phyloP scores from a whole-genome alignment of 1,284 basidiomycete species.

The Tilletia walkeri region DNA sequence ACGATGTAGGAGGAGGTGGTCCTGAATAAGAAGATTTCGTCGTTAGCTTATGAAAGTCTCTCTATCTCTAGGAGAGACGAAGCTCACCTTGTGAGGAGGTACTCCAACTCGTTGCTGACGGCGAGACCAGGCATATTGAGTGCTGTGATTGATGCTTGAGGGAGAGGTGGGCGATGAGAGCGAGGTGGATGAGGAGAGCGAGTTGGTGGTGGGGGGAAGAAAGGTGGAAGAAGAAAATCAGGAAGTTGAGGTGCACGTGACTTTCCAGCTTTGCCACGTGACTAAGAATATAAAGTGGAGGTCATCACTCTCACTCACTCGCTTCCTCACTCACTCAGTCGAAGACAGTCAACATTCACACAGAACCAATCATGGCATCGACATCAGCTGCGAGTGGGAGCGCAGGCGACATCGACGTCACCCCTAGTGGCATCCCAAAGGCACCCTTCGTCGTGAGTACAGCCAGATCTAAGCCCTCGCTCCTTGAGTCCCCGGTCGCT shows the following conservation, averaged over 20 bases:
- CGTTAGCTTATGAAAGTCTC: too few species aligned
- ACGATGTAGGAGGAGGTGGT: slow-evolving; percentile 51
- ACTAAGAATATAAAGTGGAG: background rate
- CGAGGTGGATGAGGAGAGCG: background rate
- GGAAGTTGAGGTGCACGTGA: too few species aligned
- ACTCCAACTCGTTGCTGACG: slow-evolving; percentile 49
- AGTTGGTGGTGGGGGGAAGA: background rate
- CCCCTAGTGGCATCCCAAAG: slow-evolving; percentile 80
- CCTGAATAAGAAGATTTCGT: slow-evolving; percentile 21
- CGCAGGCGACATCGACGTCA: background rate
- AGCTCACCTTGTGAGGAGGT: slow-evolving; percentile 37
- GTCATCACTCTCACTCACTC: background rate
- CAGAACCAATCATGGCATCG: background rate
- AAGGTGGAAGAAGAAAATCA: too few species aligned
- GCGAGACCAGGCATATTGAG: background rate
- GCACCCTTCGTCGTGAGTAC: slow-evolving; percentile 86
- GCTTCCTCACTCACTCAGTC: background rate
- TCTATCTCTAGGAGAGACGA: too few species aligned
- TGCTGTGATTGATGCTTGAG: background rate
- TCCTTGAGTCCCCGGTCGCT: background rate
- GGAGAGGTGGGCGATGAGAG: slow-evolving; percentile 4
- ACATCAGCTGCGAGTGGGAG: slow-evolving; percentile 5
- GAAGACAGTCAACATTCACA: background rate
- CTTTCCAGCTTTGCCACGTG: too few species aligned
- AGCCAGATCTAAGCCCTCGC: background rate